Percentiles rank a stretch among this genome's conserved stretches.
Conservation (phyloP, 2,329 filamentous ascomycete genomes). For the Exophiala oligosperma region DNA sequence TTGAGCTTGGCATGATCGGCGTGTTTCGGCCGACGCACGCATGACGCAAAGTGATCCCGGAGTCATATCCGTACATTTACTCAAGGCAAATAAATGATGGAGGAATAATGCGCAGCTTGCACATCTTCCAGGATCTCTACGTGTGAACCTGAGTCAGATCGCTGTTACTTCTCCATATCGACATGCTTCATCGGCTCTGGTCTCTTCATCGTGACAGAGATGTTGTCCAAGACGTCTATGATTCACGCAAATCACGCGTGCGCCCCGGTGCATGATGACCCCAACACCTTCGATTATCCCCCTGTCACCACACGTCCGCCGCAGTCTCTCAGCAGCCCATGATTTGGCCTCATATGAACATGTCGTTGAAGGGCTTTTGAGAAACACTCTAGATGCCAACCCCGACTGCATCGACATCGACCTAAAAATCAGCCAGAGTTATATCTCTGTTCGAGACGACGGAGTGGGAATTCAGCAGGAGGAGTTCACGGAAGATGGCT, state of each 20-base stretch:
- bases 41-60: too few species aligned
- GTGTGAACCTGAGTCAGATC: neutral
- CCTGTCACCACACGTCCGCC: constrained; percentile 16
- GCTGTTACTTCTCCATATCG: neutral
- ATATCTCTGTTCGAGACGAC: constrained; percentile 80
- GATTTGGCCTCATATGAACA: constrained; percentile 71
- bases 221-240: neutral
- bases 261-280: constrained; percentile 5
- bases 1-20: too few species aligned
- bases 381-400: constrained; percentile 81
- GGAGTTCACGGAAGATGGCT: constrained; percentile 59
- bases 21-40: too few species aligned
- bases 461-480: constrained; percentile 71
- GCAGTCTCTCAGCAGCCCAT: constrained; percentile 81
- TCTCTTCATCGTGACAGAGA: neutral
- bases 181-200: neutral
- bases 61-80: too few species aligned
- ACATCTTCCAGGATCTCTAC: too few species aligned
- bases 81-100: too few species aligned
- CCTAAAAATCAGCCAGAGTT: constrained; percentile 73
- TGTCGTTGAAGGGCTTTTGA: constrained; percentile 70
- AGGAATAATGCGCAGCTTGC: too few species aligned
- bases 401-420: constrained; percentile 68
- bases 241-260: neutral
- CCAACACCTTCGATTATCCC: constrained; percentile 5